Evolutionary conservation across 179 eudicot species (phyloP), one percentile per base, ranked within the genome.

Genomic region (Carnegiea gigantea): DNA sequence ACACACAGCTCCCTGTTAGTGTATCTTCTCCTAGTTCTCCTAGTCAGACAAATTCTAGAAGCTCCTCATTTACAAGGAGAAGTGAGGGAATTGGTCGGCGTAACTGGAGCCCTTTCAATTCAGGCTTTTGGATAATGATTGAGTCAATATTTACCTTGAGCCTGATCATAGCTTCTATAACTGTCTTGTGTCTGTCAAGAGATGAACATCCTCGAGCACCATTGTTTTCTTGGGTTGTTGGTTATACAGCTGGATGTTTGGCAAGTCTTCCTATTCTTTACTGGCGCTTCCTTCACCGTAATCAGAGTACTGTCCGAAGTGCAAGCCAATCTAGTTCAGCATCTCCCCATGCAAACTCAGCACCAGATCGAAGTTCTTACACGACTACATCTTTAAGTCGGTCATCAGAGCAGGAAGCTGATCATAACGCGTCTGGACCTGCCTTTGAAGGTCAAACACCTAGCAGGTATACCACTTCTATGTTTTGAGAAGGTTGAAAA

Each of bases 191-290:
- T 53, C 26, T 92, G 33, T 90, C 98, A 40, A 84, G 84, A 79
- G 78, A 93, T 79, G 97, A 93, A 85, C 90, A 89, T 43, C 98
- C 98, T 53, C 92, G 87, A 81, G 91, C 93, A 67, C 98, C 97
- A 18, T 80, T 94, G 88, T 92, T 89, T 88, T 87, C 93, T 74
- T 94, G 97, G 97, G 84, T 93, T 79, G 89, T 92, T 83, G 97
- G 94, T 76, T 93, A 94, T 83, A 90, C 96, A 59, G 81, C 83
- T 82, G 98, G 97, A 30, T 94, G 97, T 84, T 77, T 83, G 30
- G 90, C 88, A 17, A 93, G 88, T 80, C 90, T 94, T 78, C 98
- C 98, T 53, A 81, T 91, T 70, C 84, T 93, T 23, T 94, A 90
- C 74, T 93, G 97, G 98, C 92, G 95, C 30, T 96, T 87, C 85